Evolutionary conservation across 2,329 filamentous ascomycete species (phyloP).

Genomic region (Juglanconis oblonga): DNA sequence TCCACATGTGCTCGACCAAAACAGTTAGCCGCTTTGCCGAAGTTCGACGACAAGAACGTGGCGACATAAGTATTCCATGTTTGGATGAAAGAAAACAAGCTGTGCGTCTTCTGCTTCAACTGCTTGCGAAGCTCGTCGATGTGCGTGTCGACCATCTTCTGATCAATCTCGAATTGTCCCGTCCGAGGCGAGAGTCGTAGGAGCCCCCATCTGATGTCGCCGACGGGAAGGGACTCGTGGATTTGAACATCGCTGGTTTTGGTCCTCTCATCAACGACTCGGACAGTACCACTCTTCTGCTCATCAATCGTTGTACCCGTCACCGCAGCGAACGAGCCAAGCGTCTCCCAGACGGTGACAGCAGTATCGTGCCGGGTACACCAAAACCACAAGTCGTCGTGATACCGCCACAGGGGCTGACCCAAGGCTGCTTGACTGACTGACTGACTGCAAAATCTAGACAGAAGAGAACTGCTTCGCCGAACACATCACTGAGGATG

Average conservation of each 20-base stretch:
- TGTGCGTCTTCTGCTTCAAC: conserved; percentile 50
- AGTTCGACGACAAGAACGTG: conserved; percentile 52
- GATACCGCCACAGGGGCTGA: conserved; percentile 55
- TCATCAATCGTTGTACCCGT: conserved; percentile 57
- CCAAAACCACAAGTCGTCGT: conserved; percentile 70
- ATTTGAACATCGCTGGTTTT: conserved; percentile 19
- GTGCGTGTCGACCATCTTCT: conserved; percentile 55
- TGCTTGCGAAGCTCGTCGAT: conserved; percentile 58
- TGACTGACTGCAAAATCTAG: conserved; percentile 56
- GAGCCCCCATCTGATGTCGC: conserved; percentile 53
- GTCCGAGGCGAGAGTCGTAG: conserved; percentile 50
- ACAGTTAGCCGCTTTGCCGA: conserved; percentile 49
- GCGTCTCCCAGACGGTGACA: conserved; percentile 57
- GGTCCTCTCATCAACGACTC: conserved; percentile 30
- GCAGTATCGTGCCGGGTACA: conserved; percentile 46
- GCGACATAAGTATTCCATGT: conserved; percentile 51
- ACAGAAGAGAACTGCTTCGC: conserved; percentile 60
- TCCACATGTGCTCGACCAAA: conserved; percentile 51
- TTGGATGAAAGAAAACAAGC: conserved; percentile 43
- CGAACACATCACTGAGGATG: conserved; percentile 55
- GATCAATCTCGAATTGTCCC: conserved; percentile 58
- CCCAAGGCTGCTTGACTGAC: conserved; percentile 47
- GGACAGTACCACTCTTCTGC: conserved; percentile 46
- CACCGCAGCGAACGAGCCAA: conserved; percentile 50
- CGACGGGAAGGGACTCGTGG: conserved; percentile 39